Evolutionary conservation across 257 asterid species (phyloP), one percentile per base, ranked within the genome.

Genomic region (Fraxinus americana): DNA sequence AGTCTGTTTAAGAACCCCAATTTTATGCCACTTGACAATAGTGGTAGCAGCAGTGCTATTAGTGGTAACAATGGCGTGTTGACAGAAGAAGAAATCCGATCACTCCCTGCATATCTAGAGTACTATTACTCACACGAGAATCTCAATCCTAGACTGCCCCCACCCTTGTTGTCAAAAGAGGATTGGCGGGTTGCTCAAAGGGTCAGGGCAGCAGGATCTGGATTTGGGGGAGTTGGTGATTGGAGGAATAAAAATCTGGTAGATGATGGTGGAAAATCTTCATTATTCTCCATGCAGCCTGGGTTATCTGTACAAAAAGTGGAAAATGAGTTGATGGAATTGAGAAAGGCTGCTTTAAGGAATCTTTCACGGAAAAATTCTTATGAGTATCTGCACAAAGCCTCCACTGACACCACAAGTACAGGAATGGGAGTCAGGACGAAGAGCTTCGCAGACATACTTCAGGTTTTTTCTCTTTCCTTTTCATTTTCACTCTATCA

Each of bases 361-460:
- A 92, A 91, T 79, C 75, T 85, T 27, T 89, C 93, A 2, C 72
- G 87, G 67, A 89, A 85, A 72, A 89, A 73, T 78, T 92, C 97
- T 30, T 65, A 89, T 0, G 92, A 92, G 39, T 81, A 82, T 66
- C 77, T 86, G 63, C 89, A 88, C 12, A 87, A 80, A 75, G 48
- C 77, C 59, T 39, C 85, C 11, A 61, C 77, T 38, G 83, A 76
- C 50, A 81, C 80, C 16, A 80, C 89, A 8, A 78, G 86, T 75
- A 73, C 90, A 77, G 97, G 93, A 78, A 82, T 90, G 87, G 90
- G 92, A 11, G 82, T 19, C 48, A 85, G 92, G 81, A 84, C 89
- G 80, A 94, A 94, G 89, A 94, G 98, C 59, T 92, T 94, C 75
- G 98, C 97, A n/a, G 97, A 94, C 79, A 87, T 90, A 38, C 84